These are phyloP conservation scores for Pilobolus umbonatus DNA, from an alignment of 192 early-diverging fungal species.

Conservation along the genomic window DNA sequence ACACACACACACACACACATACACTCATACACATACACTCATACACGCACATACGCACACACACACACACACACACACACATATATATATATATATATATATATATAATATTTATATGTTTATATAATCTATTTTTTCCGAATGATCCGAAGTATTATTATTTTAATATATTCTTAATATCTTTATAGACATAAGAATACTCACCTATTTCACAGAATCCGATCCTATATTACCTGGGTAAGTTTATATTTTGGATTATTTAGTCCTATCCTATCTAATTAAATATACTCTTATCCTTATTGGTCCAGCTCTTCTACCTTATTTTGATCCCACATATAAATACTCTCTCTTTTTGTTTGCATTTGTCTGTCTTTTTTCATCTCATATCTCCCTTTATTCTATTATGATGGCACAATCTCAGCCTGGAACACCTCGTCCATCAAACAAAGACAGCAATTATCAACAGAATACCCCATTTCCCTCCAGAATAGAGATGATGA, in stretches of 20 bases:
- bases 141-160: background rate
- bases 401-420: slow-evolving; percentile 23
- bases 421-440: slow-evolving; percentile 25
- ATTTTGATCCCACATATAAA: too few relatives aligned
- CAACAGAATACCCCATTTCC: background rate
- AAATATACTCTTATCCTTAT: too few relatives aligned
- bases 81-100: background rate
- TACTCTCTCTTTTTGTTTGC: too few relatives aligned
- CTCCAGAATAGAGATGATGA: background rate
- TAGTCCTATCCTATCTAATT: background rate
- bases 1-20: too few relatives aligned
- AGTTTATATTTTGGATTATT: slow-evolving; percentile 3
- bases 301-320: too few relatives aligned
- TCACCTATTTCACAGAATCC: slow-evolving; percentile 1
- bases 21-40: too few relatives aligned
- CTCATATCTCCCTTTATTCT: slow-evolving; percentile 5
- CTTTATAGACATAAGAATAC: too few relatives aligned
- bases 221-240: slow-evolving; percentile 16
- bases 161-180: slow-evolving; percentile 3
- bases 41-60: too few relatives aligned
- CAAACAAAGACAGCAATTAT: slow-evolving; percentile 5
- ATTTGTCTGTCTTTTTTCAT: too few relatives aligned
- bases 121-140: background rate
- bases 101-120: background rate
- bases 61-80: too few relatives aligned